These are phyloP conservation scores for Xylaria sp. DNA, from an alignment of 2,329 filamentous ascomycete species.

Conservation along the genomic window DNA sequence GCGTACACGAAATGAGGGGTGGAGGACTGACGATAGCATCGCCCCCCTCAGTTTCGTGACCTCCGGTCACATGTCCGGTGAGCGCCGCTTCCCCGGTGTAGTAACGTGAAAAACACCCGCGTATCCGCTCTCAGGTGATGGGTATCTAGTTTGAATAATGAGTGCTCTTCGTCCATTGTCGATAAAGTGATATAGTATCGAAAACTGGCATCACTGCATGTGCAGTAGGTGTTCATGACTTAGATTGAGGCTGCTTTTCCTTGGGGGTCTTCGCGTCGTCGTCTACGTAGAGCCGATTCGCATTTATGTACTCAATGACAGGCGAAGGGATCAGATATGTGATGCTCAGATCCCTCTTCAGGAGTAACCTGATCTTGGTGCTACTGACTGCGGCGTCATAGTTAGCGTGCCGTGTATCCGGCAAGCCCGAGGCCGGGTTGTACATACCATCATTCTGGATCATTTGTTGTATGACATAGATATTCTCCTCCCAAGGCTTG, in stretches of 20 bases:
- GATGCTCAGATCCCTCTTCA: conserved; percentile 84
- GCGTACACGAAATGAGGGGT: conserved; percentile 16
- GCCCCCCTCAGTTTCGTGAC: conserved; percentile 24
- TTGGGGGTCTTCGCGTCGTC: conserved; percentile 44
- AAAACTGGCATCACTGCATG: conserved; percentile 2
- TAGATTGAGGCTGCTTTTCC: conserved; percentile 45
- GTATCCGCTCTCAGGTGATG: conserved; percentile 11
- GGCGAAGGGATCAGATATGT: conserved; percentile 79
- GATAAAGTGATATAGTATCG: conserved; percentile 7
- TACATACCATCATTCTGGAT: conserved; percentile 75
- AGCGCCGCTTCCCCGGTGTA: conserved; percentile 24
- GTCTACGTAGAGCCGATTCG: conserved; percentile 69
- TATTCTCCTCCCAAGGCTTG: conserved; percentile 84
- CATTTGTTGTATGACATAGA: conserved; percentile 88
- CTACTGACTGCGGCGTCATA: conserved; percentile 68
- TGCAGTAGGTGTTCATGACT: conserved; percentile 30
- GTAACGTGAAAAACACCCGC: conserved; percentile 10
- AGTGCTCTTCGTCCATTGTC: conserved; percentile 1
- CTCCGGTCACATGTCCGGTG: conserved; percentile 23
- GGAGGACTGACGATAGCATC: conserved; percentile 12
- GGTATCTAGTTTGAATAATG: conserved; percentile 13
- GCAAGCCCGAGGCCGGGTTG: neutral
- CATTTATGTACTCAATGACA: conserved; percentile 73
- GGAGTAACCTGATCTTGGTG: conserved; percentile 73
- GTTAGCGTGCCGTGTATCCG: conserved; percentile 23